Evolutionary conservation across 1,284 basidiomycete species (phyloP).

Genomic region (Cryptococcus neoformans): DNA sequence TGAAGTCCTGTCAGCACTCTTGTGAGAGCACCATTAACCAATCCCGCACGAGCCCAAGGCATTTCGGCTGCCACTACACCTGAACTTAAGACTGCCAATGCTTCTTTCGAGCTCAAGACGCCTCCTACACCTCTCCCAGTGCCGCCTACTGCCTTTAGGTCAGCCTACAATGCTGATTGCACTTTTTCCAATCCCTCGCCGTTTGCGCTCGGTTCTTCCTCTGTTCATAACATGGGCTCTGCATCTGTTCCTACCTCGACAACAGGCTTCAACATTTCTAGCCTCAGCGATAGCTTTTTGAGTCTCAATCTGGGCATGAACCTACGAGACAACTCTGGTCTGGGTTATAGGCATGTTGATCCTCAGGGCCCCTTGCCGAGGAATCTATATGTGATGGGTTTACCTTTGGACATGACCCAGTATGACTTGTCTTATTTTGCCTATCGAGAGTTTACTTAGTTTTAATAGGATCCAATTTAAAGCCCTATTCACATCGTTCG

Average conservation of each 20-base stretch:
- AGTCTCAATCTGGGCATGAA: not conserved
- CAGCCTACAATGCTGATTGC: too few relatives aligned
- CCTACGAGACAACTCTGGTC: not conserved
- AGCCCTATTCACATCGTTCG: constrained; percentile 28
- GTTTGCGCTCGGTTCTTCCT: too few relatives aligned
- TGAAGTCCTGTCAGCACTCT: constrained; percentile 13
- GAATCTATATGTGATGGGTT: constrained; percentile 43
- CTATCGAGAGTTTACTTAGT: not conserved
- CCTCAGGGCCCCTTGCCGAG: constrained; percentile 24
- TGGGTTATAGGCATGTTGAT: constrained; percentile 18
- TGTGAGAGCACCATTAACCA: constrained; percentile 5
- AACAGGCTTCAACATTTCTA: not conserved
- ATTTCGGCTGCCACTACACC: not conserved
- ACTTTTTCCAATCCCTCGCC: too few relatives aligned
- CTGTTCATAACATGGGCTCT: not conserved
- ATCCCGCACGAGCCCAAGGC: not conserved
- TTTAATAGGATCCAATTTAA: constrained; percentile 34
- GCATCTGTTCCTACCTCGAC: not conserved
- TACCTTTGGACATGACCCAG: constrained; percentile 43
- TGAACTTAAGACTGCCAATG: not conserved
- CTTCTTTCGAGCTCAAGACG: constrained; percentile 3
- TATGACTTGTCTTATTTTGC: constrained; percentile 8
- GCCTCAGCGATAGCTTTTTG: not conserved
- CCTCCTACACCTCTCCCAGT: constrained; percentile 8
- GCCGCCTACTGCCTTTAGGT: not conserved